Base-by-base conservation (phyloP, 352 stramenopile species). In the Phytophthora pistaciae region DNA sequence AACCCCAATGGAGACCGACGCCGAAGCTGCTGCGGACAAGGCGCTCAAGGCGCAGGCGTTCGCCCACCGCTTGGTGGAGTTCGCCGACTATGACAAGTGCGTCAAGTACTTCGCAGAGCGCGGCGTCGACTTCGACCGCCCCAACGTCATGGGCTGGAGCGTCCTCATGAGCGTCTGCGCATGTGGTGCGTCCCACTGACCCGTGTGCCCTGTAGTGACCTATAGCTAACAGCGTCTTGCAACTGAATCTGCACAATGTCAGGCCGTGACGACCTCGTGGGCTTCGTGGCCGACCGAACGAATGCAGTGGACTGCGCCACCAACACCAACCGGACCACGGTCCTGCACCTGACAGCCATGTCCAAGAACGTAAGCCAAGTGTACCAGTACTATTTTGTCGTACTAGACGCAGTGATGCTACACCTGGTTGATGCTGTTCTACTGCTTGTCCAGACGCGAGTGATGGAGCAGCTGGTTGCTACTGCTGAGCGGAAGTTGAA, bases 81-180 rank as follows among this genome's bases (percentile, higher is more conserved):
- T 93, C 55, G 90, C 86, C 0, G 82, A 92, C 46, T 73, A 70
- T 3, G 79, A 85, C 1, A 67, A 68, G 23, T 94, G 84, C 62
- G 13, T 71, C 56, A 84, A 87, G 69, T 95, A 84, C 61, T 90
- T 95, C 33, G 36, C 44, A 0, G 84, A 94, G 63, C 80, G 84
- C 31, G 38, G 70, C 1, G 78, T 95, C 27, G 78, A 94, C 58
- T 90, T 93, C 23, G 68, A 95, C 52, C 64, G 56, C 13, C 68
- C 78, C 3, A 94, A 91, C 52, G 76, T 55, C 14, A 70, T 80
- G n/a, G 90, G 88, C 29, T 94, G 87, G 74, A 96, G 79, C 53
- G 61, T 96, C 25, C 85, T 96, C 66, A 94, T 96, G 87, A 93
- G 78, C 54, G 84, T 88, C 54, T 93, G 88, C 53, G 84, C 85